Evolutionary conservation across 1,284 basidiomycete species (phyloP), one percentile per base, ranked within the genome.

Genomic region (Kwoniella shivajii): DNA sequence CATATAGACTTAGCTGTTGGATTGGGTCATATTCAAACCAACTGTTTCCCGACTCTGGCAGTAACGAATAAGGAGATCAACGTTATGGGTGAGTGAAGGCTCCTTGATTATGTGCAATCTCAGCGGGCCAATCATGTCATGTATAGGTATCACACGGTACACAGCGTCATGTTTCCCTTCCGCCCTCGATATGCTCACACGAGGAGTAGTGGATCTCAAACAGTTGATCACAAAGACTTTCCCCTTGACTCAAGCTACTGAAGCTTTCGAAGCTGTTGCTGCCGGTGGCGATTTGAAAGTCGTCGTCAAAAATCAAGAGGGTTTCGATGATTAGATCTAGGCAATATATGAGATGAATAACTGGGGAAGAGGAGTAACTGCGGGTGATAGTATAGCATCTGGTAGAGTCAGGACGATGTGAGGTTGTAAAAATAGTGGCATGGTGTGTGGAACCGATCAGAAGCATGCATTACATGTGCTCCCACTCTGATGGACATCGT

Each of bases 61-160:
- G 72, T 76, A 10, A 75, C 75, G 27, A 75, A 75, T 61, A 93
- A 92, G 79, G 90, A 95, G 76, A 74, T 95, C 31, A 84, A 82
- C 60, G 82, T 92, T 75, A 88, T 87, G 67, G 91, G 91, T 70
- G 51, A 56, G 62, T 65, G 16, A 33, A n/a, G n/a, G 24, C 29
- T 31, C 24, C 29, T 10, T 26, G 24, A 7, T 30, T 46, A 24
- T 10, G 9, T 46, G 24, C n/a, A n/a, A n/a, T n/a, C n/a, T n/a
- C n/a, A n/a, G n/a, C n/a, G n/a, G n/a, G n/a, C n/a, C n/a, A n/a
- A n/a, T n/a, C n/a, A n/a, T n/a, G n/a, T n/a, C 24, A 24, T 26
- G n/a, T 20, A 14, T 38, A 66, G 71, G 74, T 29, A 67, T 76
- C 58, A 76, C 75, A 6, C 68, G 75, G 29, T 78, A 78, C 65